Evolutionary conservation across 1,139 yeast genomes (phyloP).

Genomic region (Yamadazyma songkhlaensis): DNA sequence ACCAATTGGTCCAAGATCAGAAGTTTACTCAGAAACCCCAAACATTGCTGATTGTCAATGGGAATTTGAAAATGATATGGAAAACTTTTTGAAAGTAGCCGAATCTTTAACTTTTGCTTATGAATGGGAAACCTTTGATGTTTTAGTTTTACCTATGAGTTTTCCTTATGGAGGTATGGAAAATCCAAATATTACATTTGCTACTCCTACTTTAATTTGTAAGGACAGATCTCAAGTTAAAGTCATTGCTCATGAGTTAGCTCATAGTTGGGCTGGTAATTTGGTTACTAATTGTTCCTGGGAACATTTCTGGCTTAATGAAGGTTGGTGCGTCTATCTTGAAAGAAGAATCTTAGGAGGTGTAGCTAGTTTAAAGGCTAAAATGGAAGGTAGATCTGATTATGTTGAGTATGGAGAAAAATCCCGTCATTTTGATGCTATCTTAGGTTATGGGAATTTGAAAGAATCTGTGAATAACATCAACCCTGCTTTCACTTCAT

Average conservation of each 20-base stretch:
- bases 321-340: constrained; percentile 40
- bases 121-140: constrained; percentile 34
- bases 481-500: constrained; percentile 21
- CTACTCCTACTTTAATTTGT: constrained; percentile 35
- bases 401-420: constrained; percentile 27
- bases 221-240: constrained; percentile 34
- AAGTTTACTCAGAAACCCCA: constrained; percentile 29
- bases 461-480: constrained; percentile 21
- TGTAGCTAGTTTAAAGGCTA: constrained; percentile 26
- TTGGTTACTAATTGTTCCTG: constrained; percentile 36
- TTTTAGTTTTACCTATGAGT: constrained; percentile 31
- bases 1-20: constrained; percentile 35
- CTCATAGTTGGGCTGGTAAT: constrained; percentile 40
- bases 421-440: constrained; percentile 29
- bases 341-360: constrained; percentile 35
- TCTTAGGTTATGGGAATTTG: constrained; percentile 30
- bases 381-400: constrained; percentile 18
- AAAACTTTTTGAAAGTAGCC: constrained; percentile 31
- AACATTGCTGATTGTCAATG: constrained; percentile 27
- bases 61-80: constrained; percentile 39
- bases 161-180: constrained; percentile 44
- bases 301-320: constrained; percentile 41
- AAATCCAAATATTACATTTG: constrained; percentile 37
- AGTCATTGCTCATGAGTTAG: constrained; percentile 39
- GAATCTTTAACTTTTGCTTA: constrained; percentile 31